These are phyloP conservation scores for Pyrenophora seminiperda DNA, from an alignment of 2,329 filamentous ascomycete species.

Conservation along the genomic window DNA sequence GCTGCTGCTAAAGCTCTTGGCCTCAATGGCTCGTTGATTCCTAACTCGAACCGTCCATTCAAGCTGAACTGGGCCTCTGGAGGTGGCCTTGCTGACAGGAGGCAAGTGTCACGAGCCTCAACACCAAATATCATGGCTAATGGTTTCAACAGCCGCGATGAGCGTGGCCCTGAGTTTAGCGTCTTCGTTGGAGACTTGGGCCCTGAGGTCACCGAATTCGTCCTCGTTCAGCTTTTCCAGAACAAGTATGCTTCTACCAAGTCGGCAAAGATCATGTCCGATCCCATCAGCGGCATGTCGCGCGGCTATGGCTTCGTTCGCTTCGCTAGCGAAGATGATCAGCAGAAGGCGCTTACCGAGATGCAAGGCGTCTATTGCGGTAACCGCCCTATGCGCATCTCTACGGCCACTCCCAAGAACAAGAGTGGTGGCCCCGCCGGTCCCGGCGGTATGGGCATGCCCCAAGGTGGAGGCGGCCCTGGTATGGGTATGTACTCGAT, in stretches of 20 bases:
- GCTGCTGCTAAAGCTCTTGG: constrained; percentile 89
- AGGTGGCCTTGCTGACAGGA: constrained; percentile 90
- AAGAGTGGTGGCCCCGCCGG: constrained; percentile 62
- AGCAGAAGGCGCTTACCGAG: constrained; percentile 92
- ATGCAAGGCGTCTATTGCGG: constrained; percentile 99
- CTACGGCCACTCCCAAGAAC: constrained; percentile 97
- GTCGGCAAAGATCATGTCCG: constrained; percentile 99
- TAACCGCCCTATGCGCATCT: constrained; percentile 98
- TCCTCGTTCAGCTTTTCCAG: constrained; percentile 96
- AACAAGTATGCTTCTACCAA: constrained; percentile 96
- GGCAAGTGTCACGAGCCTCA: constrained; percentile 58
- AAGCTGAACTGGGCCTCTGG: constrained; percentile 99
- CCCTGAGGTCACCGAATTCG: constrained; percentile 98
- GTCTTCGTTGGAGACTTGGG: constrained; percentile 98
- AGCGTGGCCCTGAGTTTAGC: constrained; percentile 92
- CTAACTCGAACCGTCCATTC: constrained; percentile 93
- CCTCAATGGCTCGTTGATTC: constrained; percentile 86
- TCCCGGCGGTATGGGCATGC: constrained; percentile 59
- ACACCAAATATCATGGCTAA: constrained; percentile 19
- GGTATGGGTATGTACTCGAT: constrained; percentile 70
- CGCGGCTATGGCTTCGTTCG: constrained; percentile 98
- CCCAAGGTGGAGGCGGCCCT: constrained; percentile 47
- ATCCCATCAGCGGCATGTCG: constrained; percentile 96
- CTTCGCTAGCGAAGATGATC: constrained; percentile 93
- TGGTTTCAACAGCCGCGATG: constrained; percentile 67